Base-by-base conservation (phyloP, 2,329 filamentous ascomycete genomes). In the Didymella keratinophila region DNA sequence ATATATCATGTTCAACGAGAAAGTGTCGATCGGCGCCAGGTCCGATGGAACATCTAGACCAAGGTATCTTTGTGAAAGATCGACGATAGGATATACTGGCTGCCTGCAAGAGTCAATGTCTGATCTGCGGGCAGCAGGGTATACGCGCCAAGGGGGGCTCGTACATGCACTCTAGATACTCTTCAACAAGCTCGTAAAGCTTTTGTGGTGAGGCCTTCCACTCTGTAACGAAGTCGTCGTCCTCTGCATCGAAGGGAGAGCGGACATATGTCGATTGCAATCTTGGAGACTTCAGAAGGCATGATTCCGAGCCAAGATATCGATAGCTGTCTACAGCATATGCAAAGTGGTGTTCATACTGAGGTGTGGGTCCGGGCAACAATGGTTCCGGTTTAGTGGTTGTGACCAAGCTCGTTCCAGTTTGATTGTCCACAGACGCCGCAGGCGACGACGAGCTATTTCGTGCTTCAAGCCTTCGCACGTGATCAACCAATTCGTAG, bases 1-100 rank as follows among this genome's bases (percentile, higher is more conserved):
- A 53, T 75, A 76, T 16, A 76, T 66, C 72, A 76, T 76, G 45
- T 75, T 71, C 12, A 76, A 62, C 2, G 66, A 65, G 48, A 76
- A 76, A 0, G 61, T 57, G 27, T 76, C 74, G 0, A 64, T 61
- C 3, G 66, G 62, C 1, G 54, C 63, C 14, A 76, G 62, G 50
- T 73, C 64, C 11, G 53, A 23, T 7, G 70, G 71, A 2, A 69
- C 53, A 11, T 70, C 64, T 7, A 61, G 52, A 23, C 42, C 44
- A 1, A 76, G 64, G 41, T 74, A 75, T 18, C 71, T 68, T 32
- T 66, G 58, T 2, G 63, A 66, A 2, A 54, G 32, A 39, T 76
- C 71, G 11, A 76, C 27, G 30, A 76, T 70, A 3, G 72, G 71
- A 39, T 70, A 75, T 20, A 71, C 61, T 14, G 68, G 68, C 44